Evolutionary conservation across 1,139 yeast genomes (phyloP), one percentile per base, ranked within the genome.

Genomic region (Pichia inconspicua): DNA sequence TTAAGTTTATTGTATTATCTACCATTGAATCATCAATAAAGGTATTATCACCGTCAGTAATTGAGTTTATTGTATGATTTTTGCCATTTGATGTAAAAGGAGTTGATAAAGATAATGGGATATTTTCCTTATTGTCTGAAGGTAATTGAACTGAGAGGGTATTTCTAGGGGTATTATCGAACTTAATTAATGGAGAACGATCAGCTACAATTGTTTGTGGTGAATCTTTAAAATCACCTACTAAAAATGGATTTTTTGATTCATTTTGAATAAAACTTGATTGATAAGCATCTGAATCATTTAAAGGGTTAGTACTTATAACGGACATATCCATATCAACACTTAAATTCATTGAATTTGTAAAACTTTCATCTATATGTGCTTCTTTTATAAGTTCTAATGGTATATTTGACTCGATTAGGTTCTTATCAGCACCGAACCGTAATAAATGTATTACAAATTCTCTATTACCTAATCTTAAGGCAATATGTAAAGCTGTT

Each of bases 401-500:
- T 5, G 59, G 58, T 8, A 59, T 52, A 12, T 51, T 46, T 14
- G 49, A 10, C n/a, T 58, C 62, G 25, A 57, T 56, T 15, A 48
- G 14, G 10, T 46, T 40, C 6, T 50, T 45, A 58, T 76, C 78
- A 41, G 80, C 79, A 15, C 80, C 78, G 52, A 53, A 43, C 37
- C 47, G 45, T 17, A 61, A 30, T 34, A 61, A 45, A 37, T 50
- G 45, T 45, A 69, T 68, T 5, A 71, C 71, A 38, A 80, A 61
- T 41, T 66, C 69, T 5, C 56, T 56, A 4, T 60, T 42, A 11
- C 69, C 69, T 9, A 73, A 63, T 52, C 73, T 72, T 3, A 77
- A 69, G 6, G 89, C 85, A 44, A 84, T 65, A 57, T 82, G 87
- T 46, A 82, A 65, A 34, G 85, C 81, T 0, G 89, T 81, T 54